phyloP scores from a whole-genome alignment of 768 basidiomycete genomes.

The Rhodosporidiobolus sp. region DNA sequence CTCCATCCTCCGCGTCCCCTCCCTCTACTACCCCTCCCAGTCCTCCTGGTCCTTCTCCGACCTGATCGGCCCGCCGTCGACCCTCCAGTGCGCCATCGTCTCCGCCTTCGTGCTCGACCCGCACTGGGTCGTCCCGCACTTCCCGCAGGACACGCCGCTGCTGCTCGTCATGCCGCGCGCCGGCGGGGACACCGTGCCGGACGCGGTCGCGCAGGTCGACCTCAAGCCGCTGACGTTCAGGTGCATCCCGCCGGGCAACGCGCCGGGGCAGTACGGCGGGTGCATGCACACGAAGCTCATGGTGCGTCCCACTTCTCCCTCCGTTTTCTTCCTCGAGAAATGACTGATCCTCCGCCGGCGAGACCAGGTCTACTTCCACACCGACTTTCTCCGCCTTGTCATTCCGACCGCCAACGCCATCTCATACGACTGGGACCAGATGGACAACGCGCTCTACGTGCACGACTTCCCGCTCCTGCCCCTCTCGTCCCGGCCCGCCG shows the following conservation, averaged over 20 bases:
- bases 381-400: constrained; percentile 23
- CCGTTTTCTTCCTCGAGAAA: too few relatives aligned
- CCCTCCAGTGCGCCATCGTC: constrained; percentile 40
- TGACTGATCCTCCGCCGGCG: too few relatives aligned
- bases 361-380: constrained; percentile 23
- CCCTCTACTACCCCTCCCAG: constrained; percentile 1
- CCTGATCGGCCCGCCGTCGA: constrained; percentile 44
- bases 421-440: constrained; percentile 17
- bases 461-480: constrained; percentile 30
- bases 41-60: constrained; percentile 21
- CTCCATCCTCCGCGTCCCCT: constrained; percentile 19
- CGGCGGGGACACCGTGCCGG: neutral
- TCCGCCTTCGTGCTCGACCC: constrained; percentile 40
- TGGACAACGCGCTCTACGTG: constrained; percentile 37
- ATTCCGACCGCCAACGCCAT: constrained; percentile 38
- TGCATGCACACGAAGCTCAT: constrained; percentile 30
- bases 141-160: constrained; percentile 3
- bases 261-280: neutral
- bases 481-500: neutral
- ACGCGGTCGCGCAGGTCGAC: neutral
- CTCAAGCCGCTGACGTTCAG: constrained; percentile 7
- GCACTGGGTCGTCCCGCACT: constrained; percentile 26
- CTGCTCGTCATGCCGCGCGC: constrained; percentile 21
- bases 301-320: constrained; percentile 3
- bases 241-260: neutral